Evolutionary conservation across 2,329 filamentous ascomycete genomes (phyloP).

Genomic region (Aspergillus sp.): DNA sequence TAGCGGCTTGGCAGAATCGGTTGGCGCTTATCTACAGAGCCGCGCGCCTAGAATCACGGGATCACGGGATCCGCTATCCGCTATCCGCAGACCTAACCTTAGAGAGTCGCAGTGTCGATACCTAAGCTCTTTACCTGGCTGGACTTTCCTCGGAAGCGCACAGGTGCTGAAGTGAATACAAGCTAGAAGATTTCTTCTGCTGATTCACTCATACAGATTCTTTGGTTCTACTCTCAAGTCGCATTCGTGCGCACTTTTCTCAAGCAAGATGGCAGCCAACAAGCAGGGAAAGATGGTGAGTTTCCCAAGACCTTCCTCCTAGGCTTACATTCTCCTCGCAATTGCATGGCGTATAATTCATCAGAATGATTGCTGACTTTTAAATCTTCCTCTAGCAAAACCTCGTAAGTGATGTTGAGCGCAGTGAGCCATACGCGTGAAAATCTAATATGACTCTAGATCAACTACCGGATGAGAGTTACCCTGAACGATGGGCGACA

Average conservation of each 20-base stretch:
- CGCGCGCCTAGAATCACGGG: conserved; percentile 14
- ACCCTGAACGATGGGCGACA: conserved; percentile 93
- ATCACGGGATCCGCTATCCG: conserved; percentile 11
- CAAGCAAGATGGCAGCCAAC: conserved; percentile 62
- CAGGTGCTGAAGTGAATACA: conserved; percentile 17
- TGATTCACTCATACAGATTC: conserved; percentile 19
- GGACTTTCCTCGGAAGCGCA: conserved; percentile 15
- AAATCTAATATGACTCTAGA: conserved; percentile 63
- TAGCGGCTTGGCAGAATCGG: conserved; percentile 34
- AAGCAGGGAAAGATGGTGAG: conserved; percentile 99
- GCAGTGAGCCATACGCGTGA: neutral
- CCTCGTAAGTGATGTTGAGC: conserved; percentile 52
- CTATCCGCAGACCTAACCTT: conserved; percentile 12
- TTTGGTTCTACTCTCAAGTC: conserved; percentile 37
- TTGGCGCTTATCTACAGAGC: conserved; percentile 27
- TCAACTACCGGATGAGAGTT: conserved; percentile 99
- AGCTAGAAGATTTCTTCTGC: conserved; percentile 24
- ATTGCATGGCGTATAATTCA: neutral
- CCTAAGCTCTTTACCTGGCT: conserved; percentile 12
- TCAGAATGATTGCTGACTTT: conserved; percentile 53
- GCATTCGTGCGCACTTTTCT: conserved; percentile 45
- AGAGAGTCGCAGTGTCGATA: conserved; percentile 1
- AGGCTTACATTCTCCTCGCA: conserved; percentile 2
- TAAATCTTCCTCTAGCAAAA: conserved; percentile 53
- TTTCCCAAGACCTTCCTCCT: conserved; percentile 28